Conservation (phyloP, 306 rosid species). For the Echinosophora koreensis region DNA sequence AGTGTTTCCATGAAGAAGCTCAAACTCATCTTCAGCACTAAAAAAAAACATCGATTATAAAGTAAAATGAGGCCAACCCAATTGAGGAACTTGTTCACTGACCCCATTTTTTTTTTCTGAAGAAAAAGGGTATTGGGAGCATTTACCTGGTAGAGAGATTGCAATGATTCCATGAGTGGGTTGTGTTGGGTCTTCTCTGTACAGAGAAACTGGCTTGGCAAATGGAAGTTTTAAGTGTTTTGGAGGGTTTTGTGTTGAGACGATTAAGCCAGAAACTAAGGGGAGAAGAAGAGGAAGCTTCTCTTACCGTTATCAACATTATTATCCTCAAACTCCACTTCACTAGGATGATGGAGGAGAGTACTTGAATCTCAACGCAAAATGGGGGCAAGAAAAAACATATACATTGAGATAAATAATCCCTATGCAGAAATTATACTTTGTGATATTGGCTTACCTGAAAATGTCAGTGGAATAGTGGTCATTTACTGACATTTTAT, state of each 20-base stretch:
- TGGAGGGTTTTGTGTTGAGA: slow-evolving; percentile 48
- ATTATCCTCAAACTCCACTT: slow-evolving; percentile 45
- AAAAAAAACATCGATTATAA: not conserved
- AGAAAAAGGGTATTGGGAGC: slow-evolving; percentile 23
- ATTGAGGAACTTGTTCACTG: not conserved
- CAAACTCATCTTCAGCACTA: not conserved
- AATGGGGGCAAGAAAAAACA: not conserved
- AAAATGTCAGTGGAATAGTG: too few species aligned
- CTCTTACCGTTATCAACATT: slow-evolving; percentile 81
- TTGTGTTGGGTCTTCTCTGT: slow-evolving; percentile 50
- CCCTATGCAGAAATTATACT: too few species aligned
- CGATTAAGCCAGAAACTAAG: slow-evolving; percentile 40
- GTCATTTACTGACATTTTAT: too few species aligned
- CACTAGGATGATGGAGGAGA: not conserved
- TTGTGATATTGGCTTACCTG: too few species aligned
- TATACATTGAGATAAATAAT: not conserved
- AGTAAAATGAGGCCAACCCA: not conserved
- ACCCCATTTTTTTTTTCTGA: not conserved
- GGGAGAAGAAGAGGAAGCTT: slow-evolving; percentile 61
- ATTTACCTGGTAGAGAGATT: slow-evolving; percentile 65
- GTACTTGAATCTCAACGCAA: not conserved
- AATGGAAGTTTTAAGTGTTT: slow-evolving; percentile 45
- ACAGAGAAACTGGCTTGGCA: slow-evolving; percentile 60
- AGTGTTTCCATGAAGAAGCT: not conserved
- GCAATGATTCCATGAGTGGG: slow-evolving; percentile 52